Conservation (phyloP, 1,139 yeast species). For the Yamadazyma aaseri region DNA sequence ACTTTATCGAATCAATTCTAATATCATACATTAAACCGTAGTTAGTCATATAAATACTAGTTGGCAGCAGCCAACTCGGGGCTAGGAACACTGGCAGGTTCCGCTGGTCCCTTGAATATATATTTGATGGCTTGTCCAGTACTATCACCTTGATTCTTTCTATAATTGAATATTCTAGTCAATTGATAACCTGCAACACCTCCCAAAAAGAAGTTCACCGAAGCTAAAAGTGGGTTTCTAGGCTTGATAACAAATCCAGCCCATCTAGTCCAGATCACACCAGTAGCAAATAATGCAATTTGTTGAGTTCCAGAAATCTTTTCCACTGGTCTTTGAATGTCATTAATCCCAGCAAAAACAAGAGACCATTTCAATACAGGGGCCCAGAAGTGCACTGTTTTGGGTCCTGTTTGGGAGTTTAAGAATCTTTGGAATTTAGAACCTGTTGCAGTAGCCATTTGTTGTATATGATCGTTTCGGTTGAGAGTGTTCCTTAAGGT, state of each 20-base stretch:
- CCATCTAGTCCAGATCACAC: slow-evolving; percentile 98
- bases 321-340: slow-evolving; percentile 87
- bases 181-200: slow-evolving; percentile 87
- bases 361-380: slow-evolving; percentile 74
- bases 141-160: slow-evolving; percentile 49
- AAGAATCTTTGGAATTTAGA: slow-evolving; percentile 70
- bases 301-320: slow-evolving; percentile 91
- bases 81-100: slow-evolving; percentile 17
- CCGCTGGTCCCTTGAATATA: slow-evolving; percentile 46
- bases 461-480: slow-evolving; percentile 5
- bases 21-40: too few species aligned
- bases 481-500: slow-evolving; percentile 4
- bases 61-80: slow-evolving; percentile 14
- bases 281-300: slow-evolving; percentile 85
- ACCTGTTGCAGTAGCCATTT: slow-evolving; percentile 47
- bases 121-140: slow-evolving; percentile 55
- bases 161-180: slow-evolving; percentile 64
- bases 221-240: slow-evolving; percentile 80
- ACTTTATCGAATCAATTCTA: too few species aligned
- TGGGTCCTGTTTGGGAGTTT: slow-evolving; percentile 91
- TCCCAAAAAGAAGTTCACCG: slow-evolving; percentile 92
- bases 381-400: slow-evolving; percentile 94
- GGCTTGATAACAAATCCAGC: slow-evolving; percentile 87
- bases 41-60: slow-evolving; percentile 1
- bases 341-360: slow-evolving; percentile 87